phyloP scores from a whole-genome alignment of 768 basidiomycete species.

The Mrakia frigida region DNA sequence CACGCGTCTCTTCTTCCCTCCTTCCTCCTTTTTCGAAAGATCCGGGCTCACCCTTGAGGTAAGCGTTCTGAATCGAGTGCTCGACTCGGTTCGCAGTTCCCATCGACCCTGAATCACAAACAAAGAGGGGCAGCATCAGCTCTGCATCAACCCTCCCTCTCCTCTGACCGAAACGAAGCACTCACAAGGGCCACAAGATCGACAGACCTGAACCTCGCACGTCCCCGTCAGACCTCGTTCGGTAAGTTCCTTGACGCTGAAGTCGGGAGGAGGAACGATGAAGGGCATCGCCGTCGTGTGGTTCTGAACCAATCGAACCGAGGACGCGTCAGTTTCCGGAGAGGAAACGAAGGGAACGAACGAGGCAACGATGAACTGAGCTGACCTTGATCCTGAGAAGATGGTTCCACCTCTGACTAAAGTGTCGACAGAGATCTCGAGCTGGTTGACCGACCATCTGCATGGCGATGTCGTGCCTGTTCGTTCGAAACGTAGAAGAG shows the following conservation, averaged over 20 bases:
- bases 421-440: constrained; percentile 88
- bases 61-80: constrained; percentile 90
- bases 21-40: constrained; percentile 8
- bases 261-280: constrained; percentile 87
- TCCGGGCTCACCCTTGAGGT: constrained; percentile 64
- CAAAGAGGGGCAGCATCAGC: neutral
- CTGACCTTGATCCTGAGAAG: constrained; percentile 83
- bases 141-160: neutral
- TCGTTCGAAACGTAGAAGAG: no score
- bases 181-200: constrained; percentile 80
- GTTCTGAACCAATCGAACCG: constrained; percentile 53
- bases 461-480: constrained; percentile 82
- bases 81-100: constrained; percentile 78
- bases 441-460: constrained; percentile 96
- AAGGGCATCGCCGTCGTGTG: constrained; percentile 90
- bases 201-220: constrained; percentile 93
- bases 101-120: constrained; percentile 56
- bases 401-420: constrained; percentile 92
- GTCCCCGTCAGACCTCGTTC: constrained; percentile 84
- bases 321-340: neutral
- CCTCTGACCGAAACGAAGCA: neutral
- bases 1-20: no score
- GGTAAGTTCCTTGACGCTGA: constrained; percentile 69
- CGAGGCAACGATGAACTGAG: no score
- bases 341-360: neutral